Conservation (phyloP, 352 stramenopile species). For the Globisporangium ultimum region DNA sequence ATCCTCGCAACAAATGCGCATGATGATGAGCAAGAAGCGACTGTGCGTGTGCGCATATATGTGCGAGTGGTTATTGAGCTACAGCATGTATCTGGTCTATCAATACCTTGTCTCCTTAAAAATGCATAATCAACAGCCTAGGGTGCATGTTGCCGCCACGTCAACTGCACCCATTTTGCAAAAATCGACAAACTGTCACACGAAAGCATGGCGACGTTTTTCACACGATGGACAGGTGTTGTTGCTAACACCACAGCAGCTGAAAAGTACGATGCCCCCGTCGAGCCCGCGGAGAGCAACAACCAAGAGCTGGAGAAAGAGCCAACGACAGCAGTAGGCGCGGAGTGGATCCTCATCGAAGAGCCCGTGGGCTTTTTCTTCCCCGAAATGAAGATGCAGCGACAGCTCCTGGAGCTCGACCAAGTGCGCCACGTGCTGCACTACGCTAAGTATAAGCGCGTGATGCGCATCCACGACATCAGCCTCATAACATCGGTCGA, state of each 20-base stretch:
- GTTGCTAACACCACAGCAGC: background rate
- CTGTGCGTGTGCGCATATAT: too few species aligned
- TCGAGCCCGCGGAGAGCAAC: constrained; percentile 10
- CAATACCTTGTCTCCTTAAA: too few species aligned
- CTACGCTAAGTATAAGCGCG: constrained; percentile 47
- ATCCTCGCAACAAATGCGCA: too few species aligned
- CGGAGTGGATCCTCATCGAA: constrained; percentile 61
- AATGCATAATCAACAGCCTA: too few species aligned
- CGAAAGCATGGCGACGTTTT: background rate
- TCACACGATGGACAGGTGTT: constrained; percentile 2
- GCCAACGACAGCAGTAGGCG: constrained; percentile 13
- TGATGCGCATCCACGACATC: constrained; percentile 55
- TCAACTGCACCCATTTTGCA: too few species aligned
- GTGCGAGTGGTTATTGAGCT: too few species aligned
- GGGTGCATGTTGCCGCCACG: too few species aligned
- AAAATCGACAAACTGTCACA: background rate
- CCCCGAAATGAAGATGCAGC: constrained; percentile 33
- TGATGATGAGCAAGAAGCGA: too few species aligned
- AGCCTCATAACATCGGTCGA: constrained; percentile 58
- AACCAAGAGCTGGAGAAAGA: constrained; percentile 13
- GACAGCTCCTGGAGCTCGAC: constrained; percentile 50
- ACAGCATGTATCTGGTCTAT: too few species aligned
- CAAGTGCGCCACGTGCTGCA: constrained; percentile 57
- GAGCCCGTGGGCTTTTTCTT: constrained; percentile 50
- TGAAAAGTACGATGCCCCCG: constrained; percentile 2